Conservation (phyloP, 2,329 filamentous ascomycete species). For the Orbilia blumenaviensis region DNA sequence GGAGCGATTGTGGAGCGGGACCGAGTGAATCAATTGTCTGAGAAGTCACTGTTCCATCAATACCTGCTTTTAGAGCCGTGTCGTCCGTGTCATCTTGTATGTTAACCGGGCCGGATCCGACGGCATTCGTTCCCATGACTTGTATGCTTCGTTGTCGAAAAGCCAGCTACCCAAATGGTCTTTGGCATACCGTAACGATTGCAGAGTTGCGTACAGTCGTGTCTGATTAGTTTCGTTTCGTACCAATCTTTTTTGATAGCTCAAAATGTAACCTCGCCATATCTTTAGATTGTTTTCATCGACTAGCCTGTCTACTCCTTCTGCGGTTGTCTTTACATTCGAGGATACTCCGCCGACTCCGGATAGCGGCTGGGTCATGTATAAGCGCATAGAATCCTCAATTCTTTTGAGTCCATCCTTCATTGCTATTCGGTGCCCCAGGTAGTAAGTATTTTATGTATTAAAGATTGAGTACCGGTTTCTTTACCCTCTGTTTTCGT, state of each 20-base stretch:
- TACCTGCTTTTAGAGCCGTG: neutral
- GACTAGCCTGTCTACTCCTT: neutral
- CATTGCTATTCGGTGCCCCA: neutral
- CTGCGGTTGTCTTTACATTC: neutral
- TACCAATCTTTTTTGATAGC: neutral
- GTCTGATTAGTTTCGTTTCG: conserved; percentile 6
- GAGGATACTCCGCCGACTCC: neutral
- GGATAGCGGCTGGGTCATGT: neutral
- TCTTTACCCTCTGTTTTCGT: neutral
- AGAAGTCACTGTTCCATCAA: neutral
- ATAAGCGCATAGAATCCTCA: neutral
- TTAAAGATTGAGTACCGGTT: neutral
- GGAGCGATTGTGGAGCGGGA: neutral
- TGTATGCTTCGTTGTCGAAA: conserved; percentile 25
- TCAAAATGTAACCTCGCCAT: neutral
- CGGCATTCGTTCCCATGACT: neutral
- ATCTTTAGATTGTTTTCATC: neutral
- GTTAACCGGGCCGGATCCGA: neutral
- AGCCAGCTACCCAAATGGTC: conserved; percentile 31
- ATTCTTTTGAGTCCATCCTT: neutral
- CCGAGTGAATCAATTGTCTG: neutral
- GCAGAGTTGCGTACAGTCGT: neutral
- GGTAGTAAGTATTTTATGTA: neutral
- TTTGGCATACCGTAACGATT: conserved; percentile 4
- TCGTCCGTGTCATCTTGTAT: neutral